A percentile compares a stretch with the other conserved stretches of the same genome.
Conservation (phyloP, 768 basidiomycete genomes). For the Kwoniella pini region DNA sequence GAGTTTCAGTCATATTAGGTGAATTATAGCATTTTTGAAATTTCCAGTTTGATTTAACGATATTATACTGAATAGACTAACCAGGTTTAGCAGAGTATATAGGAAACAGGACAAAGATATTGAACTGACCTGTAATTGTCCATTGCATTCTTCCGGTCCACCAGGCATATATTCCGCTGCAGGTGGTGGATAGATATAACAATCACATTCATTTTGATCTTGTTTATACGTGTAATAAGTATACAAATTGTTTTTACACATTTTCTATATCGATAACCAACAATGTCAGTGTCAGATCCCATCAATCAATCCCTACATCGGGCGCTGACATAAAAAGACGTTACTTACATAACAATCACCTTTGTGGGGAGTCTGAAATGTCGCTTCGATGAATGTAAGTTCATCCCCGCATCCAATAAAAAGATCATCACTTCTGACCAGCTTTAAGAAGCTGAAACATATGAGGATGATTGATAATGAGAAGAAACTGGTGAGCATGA, state of each 20-base stretch:
- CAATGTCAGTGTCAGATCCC: too few species aligned
- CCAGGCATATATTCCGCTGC: constrained; percentile 18
- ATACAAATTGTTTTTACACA: constrained; percentile 9
- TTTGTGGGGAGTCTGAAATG: constrained; percentile 6
- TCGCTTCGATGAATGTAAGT: constrained; percentile 1
- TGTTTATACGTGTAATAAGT: constrained; percentile 14
- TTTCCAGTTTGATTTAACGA: constrained; percentile 13
- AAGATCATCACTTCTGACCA: constrained; percentile 12
- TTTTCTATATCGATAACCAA: neutral
- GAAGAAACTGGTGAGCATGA: neutral
- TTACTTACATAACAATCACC: constrained; percentile 17
- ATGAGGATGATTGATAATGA: neutral
- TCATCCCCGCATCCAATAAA: constrained; percentile 21
- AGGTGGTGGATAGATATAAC: constrained; percentile 18
- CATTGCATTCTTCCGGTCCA: constrained; percentile 7
- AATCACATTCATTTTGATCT: neutral
- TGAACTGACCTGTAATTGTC: constrained; percentile 14
- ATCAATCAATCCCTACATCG: too few species aligned
- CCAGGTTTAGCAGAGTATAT: too few species aligned
- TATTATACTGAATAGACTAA: too few species aligned
- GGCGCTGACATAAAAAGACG: too few species aligned
- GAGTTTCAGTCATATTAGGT: neutral
- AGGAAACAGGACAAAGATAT: too few species aligned
- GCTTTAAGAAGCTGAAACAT: neutral
- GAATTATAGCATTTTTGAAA: constrained; percentile 8